Base-by-base conservation (phyloP, 1,284 basidiomycete species). In the Lignosus rhinocerotis region DNA sequence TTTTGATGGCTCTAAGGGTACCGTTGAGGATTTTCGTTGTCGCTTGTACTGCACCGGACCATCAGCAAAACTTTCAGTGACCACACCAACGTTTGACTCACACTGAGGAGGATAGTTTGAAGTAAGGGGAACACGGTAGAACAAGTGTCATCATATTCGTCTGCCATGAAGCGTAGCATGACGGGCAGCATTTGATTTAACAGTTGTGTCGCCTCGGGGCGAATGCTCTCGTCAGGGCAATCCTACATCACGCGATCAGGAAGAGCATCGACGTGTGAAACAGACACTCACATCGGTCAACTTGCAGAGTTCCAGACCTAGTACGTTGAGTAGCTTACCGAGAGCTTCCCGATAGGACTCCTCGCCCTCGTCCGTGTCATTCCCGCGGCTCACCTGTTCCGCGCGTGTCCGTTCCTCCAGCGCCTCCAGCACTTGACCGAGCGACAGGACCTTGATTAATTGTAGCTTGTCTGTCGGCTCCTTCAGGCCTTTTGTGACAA, bases 401-500 rank as follows among this genome's bases (percentile, higher is more conserved):
- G 78, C 76, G 39, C 89, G 80, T 7, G 93, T 96, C 70, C 87
- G 88, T 14, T 81, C 75, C 76, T 96, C 92, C 25, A 97, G 76
- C 1, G 89, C 88, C 51, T 87, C 86, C 6, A 98, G 76, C 21
- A 96, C 87, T 58, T 89, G 83, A 5, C 87, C 86, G 6, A 98
- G 78, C 49, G 96, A 91, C 45, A 99, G 83, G 1, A 97, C 92
- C 68, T 93, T 90, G 65, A 98, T 83, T 11, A 99, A 80, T 67
- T 94, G 88, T 8, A 99, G 75, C 76, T 98, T 97, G 74, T 98
- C 96, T 2, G 81, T 76, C 0, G 94, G 88, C 69, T 94, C 93
- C 71, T 98, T 96, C 62, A 99, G 84, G 16, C 98, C 97, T 74
- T 99, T 99, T 38, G 85, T 80, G 25, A 97, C 81, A 55, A 99